Base-by-base conservation (phyloP, 75 land plant species). In the Selaginella tamariscina region DNA sequence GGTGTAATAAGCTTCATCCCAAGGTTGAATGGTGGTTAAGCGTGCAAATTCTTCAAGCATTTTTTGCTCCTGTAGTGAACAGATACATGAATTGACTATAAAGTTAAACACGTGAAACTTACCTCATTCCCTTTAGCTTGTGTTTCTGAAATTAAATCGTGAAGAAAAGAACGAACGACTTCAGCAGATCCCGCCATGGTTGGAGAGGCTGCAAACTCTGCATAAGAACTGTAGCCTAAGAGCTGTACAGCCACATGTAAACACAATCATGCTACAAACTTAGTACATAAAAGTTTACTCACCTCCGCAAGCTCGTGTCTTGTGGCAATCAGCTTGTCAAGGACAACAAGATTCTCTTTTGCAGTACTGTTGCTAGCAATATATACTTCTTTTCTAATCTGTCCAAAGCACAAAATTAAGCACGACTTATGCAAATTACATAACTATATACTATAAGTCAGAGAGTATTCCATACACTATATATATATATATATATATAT, bases 251-350 rank as follows among this genome's bases (percentile, higher is more conserved):
- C 9, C 11, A 39, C 11, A n/a, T n/a, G n/a, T n/a, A n/a, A n/a
- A n/a, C n/a, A n/a, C n/a, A n/a, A n/a, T n/a, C n/a, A n/a, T n/a
- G n/a, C n/a, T n/a, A n/a, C n/a, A n/a, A n/a, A n/a, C n/a, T n/a
- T n/a, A n/a, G n/a, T n/a, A n/a, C n/a, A n/a, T n/a, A n/a, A n/a
- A n/a, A n/a, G n/a, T n/a, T n/a, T 49, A 23, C 62, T 9, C 8
- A 92, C 97, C 90, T 92, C 76, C 22, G 98, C 78, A 70, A 89
- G 76, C 60, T 89, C 86, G 74, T 93, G 84, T 22, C 98, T 89
- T 29, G 82, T 64, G 27, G 78, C 76, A 54, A 93, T 89, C 33
- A 93, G 83, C 55, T 82, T 77, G 73, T 93, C 86, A 66, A 93
- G 79, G 32, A 93, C 95, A 65, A 26, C 70, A 54, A 86, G 79